Evolutionary conservation across 768 basidiomycete species (phyloP), one percentile per base, ranked within the genome.

Genomic region (Boletus barrowsii): DNA sequence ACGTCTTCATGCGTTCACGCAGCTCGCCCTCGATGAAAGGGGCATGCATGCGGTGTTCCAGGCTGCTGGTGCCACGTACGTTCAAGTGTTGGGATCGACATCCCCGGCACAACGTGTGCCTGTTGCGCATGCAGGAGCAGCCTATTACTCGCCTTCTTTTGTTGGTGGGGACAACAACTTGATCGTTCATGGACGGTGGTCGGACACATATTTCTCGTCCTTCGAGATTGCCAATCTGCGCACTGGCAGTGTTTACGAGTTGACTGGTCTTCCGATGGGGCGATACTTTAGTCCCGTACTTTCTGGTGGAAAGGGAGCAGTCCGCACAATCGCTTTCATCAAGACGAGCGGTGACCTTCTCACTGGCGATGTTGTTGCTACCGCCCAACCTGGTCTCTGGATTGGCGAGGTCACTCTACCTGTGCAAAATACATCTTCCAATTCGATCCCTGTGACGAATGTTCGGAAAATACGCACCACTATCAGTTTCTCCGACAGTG

Each of bases 111-210:
- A 81, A 8, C 62, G 60, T 3, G 67, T 76, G 11, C 86, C 86
- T 9, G 75, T 78, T n/a, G 66, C 79, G 5, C 65, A 83, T 48
- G 53, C 75, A 11, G 66, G 68, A 7, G 74, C 72, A 32, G 72
- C 83, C 2, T 88, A 90, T 61, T 86, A 85, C 56, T 86, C 87
- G 0, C 87, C 87, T 2, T 76, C 81, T 5, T 88, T 88, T 62
- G 59, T 70, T 42, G 62, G 67, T 15, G 67, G 56, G n/a, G 69
- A 73, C 20, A 69, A 20, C 7, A 50, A 83, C 51, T 66, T 87
- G 22, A 67, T 88, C 11, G 64, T 90, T 15, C 87, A 88, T 47
- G 79, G 80, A 4, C 80, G 84, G 13, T 89, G 87, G 87, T 87
- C 86, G 0, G 79, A 88, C 61, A 69, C 72, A 8, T 63, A 75